Conservation (phyloP, 2,329 filamentous ascomycete species). For the Botryosphaeria dothidea region DNA sequence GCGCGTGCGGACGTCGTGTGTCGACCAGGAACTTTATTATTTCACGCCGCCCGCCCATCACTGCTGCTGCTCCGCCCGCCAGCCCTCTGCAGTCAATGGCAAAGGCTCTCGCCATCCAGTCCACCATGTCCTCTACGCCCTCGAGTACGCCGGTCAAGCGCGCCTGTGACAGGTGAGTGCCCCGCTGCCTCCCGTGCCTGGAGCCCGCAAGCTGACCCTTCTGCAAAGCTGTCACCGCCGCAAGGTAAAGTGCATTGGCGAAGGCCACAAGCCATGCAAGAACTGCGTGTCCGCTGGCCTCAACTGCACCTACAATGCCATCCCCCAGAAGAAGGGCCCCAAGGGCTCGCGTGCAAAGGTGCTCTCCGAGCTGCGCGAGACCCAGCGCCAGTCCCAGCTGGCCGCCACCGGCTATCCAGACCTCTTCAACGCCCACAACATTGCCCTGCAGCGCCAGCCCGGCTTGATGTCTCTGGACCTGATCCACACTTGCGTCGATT, state of each 20-base stretch:
- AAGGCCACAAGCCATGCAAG: slow-evolving; percentile 57
- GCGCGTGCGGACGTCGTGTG: slow-evolving; percentile 15
- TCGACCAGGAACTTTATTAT: slow-evolving; percentile 18
- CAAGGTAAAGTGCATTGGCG: slow-evolving; percentile 54
- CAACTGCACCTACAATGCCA: slow-evolving; percentile 64
- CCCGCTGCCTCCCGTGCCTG: slow-evolving; percentile 9
- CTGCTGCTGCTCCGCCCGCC: neutral
- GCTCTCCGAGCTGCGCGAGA: slow-evolving; percentile 62
- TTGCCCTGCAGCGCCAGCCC: slow-evolving; percentile 46
- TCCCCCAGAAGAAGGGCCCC: slow-evolving; percentile 65
- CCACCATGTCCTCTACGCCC: slow-evolving; percentile 22
- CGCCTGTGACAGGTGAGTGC: slow-evolving; percentile 44
- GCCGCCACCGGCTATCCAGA: slow-evolving; percentile 41
- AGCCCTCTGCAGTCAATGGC: slow-evolving; percentile 17
- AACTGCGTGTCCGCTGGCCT: slow-evolving; percentile 61
- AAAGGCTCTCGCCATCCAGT: slow-evolving; percentile 15
- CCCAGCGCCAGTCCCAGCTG: slow-evolving; percentile 46
- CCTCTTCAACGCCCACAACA: slow-evolving; percentile 43
- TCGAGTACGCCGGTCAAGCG: slow-evolving; percentile 41
- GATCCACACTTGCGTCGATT: slow-evolving; percentile 57
- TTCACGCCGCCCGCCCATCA: slow-evolving; percentile 17
- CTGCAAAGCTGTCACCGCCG: slow-evolving; percentile 46
- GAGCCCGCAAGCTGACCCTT: slow-evolving; percentile 18
- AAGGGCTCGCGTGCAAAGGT: slow-evolving; percentile 64
- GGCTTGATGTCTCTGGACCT: slow-evolving; percentile 53